Evolutionary conservation across 2,329 filamentous ascomycete genomes (phyloP).

Genomic region (Drechslerella coelobrocha): DNA sequence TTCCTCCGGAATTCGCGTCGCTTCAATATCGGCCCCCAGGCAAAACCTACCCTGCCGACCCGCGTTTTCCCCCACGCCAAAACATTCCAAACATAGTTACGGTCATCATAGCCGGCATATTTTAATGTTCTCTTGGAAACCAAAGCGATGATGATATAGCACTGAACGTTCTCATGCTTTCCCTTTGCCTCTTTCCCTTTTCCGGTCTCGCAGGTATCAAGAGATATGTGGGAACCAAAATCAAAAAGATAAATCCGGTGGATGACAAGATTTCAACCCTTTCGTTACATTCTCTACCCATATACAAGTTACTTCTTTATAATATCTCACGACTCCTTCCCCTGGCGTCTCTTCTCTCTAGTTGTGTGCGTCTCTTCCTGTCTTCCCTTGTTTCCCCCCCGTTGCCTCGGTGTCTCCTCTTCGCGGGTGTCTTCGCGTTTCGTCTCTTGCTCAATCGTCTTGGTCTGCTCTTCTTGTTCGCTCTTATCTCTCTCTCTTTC

Average conservation of each 20-base stretch:
- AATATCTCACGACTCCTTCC: constrained; percentile 25
- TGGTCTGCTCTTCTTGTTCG: background rate
- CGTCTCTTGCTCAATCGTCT: background rate
- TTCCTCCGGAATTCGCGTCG: constrained; percentile 24
- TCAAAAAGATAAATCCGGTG: constrained; percentile 19
- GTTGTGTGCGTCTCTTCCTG: constrained; percentile 20
- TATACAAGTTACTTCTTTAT: constrained; percentile 34
- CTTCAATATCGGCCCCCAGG: constrained; percentile 4
- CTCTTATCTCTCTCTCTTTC: too few relatives aligned
- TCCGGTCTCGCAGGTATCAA: constrained; percentile 25
- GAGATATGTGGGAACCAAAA: constrained; percentile 9
- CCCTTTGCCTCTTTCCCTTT: constrained; percentile 24
- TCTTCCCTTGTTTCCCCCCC: constrained; percentile 2
- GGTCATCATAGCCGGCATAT: constrained; percentile 34
- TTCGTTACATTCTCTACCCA: background rate
- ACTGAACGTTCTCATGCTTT: constrained; percentile 40
- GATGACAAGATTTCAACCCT: background rate
- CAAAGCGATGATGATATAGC: constrained; percentile 45
- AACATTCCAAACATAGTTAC: constrained; percentile 7
- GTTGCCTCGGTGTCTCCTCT: constrained; percentile 31
- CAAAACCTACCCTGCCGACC: constrained; percentile 6
- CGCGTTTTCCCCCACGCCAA: constrained; percentile 13
- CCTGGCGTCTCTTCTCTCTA: constrained; percentile 23
- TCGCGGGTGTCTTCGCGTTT: background rate
- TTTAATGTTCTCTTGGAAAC: constrained; percentile 40